Evolutionary conservation across 2,329 filamentous ascomycete species (phyloP).

Genomic region (Penicillium sp.): DNA sequence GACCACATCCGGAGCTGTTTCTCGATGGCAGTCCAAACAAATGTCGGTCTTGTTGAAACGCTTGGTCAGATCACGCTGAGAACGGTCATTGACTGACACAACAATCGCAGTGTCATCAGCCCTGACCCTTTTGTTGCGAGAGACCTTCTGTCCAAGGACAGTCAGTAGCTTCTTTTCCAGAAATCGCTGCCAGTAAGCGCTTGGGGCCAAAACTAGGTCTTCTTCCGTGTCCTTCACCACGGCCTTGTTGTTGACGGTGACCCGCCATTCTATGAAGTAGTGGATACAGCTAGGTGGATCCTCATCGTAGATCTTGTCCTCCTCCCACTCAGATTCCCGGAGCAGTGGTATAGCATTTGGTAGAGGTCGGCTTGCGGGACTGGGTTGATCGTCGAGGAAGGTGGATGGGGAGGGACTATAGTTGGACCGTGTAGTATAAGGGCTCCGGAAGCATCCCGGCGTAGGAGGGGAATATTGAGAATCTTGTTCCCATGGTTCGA

Average conservation of each 20-base stretch:
- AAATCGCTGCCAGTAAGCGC: neutral
- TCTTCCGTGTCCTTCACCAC: conserved; percentile 1
- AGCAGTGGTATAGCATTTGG: no score
- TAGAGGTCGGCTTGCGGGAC: no score
- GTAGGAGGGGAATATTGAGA: neutral
- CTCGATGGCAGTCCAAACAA: conserved; percentile 10
- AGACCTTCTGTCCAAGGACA: no score
- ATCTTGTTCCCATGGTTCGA: conserved; percentile 6
- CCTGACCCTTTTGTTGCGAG: neutral
- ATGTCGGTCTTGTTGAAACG: no score
- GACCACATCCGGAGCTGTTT: conserved; percentile 8
- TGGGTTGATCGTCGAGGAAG: no score
- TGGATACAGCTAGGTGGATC: neutral
- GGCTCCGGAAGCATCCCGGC: neutral
- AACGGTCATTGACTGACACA: conserved; percentile 17
- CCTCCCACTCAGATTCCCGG: no score
- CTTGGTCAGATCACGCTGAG: conserved; percentile 5
- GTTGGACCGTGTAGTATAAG: no score
- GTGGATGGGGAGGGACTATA: no score
- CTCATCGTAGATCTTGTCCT: no score
- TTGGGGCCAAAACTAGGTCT: conserved; percentile 13
- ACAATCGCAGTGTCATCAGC: conserved; percentile 7
- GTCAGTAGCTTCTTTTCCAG: neutral
- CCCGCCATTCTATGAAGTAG: conserved; percentile 17
- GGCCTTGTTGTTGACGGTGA: conserved; percentile 13